These are phyloP conservation scores for Helicocarpus griseus DNA, from an alignment of 2,329 filamentous ascomycete genomes.

Conservation along the genomic window DNA sequence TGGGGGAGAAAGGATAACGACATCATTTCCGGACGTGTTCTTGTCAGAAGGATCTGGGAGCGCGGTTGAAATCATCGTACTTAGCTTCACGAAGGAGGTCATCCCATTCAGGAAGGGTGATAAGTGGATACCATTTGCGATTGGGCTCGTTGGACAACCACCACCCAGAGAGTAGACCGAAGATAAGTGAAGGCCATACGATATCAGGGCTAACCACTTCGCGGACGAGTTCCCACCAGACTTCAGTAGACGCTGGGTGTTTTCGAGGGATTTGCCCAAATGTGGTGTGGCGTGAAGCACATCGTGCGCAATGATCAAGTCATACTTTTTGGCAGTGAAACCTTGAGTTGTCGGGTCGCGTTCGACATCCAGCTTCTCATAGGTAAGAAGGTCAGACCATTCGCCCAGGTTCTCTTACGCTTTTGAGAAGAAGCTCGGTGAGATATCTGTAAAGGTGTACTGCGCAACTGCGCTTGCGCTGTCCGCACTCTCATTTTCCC, in stretches of 20 bases:
- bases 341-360: conserved; percentile 25
- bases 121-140: conserved; percentile 9
- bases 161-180: conserved; percentile 17
- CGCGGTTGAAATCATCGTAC: conserved; percentile 14
- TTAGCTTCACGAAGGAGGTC: conserved; percentile 9
- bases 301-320: conserved; percentile 30
- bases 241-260: conserved; percentile 28
- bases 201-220: conserved; percentile 24
- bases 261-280: conserved; percentile 19
- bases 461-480: neutral
- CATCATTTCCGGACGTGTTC: neutral
- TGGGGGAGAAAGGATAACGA: conserved; percentile 1
- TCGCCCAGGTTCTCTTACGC: conserved; percentile 20
- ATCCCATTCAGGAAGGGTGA: conserved; percentile 8
- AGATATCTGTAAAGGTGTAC: conserved; percentile 35
- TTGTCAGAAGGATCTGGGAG: neutral
- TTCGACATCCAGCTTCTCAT: conserved; percentile 25
- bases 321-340: conserved; percentile 23
- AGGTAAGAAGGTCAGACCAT: conserved; percentile 13
- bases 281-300: conserved; percentile 30
- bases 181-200: conserved; percentile 9
- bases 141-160: conserved; percentile 15
- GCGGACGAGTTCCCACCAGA: conserved; percentile 37
- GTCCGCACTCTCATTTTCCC: neutral
- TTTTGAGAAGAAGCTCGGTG: conserved; percentile 32